Conservation (phyloP, 805 yeast species). For the Candida oleophila region DNA sequence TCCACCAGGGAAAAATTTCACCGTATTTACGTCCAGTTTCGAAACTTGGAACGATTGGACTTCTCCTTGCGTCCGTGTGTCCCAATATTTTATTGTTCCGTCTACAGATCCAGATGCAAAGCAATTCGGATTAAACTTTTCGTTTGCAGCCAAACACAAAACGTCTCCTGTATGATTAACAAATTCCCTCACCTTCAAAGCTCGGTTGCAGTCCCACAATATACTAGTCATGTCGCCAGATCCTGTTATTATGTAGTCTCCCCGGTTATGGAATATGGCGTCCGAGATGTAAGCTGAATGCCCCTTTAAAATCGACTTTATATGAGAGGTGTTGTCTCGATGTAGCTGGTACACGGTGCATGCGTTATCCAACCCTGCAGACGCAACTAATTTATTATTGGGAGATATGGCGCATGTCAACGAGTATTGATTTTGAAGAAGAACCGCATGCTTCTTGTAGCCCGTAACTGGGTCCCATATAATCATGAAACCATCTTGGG, state of each 20-base stretch:
- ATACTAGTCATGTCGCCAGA: constrained; percentile 82
- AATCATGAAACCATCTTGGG: constrained; percentile 84
- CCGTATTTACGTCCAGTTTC: constrained; percentile 58
- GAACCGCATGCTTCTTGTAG: constrained; percentile 65
- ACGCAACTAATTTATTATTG: constrained; percentile 62
- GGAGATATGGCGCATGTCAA: constrained; percentile 74
- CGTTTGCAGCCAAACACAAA: constrained; percentile 39
- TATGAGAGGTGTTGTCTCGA: constrained; percentile 14
- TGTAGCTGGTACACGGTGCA: constrained; percentile 62
- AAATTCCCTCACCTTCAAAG: constrained; percentile 51
- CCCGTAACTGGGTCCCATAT: constrained; percentile 82
- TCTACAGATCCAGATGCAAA: constrained; percentile 71
- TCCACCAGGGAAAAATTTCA: constrained; percentile 68
- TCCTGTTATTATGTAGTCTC: constrained; percentile 58
- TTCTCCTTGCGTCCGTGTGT: constrained; percentile 48
- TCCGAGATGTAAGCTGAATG: constrained; percentile 82
- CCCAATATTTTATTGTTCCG: constrained; percentile 69
- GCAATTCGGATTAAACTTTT: constrained; percentile 17
- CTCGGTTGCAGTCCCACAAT: constrained; percentile 75
- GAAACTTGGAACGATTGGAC: constrained; percentile 54
- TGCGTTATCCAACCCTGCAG: constrained; percentile 80
- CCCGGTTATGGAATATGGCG: constrained; percentile 57
- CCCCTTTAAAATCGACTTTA: constrained; percentile 64
- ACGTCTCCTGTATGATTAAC: constrained; percentile 75
- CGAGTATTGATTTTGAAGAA: constrained; percentile 77